A percentile compares a stretch with the other conserved stretches of the same genome.
phyloP scores from a whole-genome alignment of 2,329 filamentous ascomycete genomes.

The Sphaceloma murrayae region DNA sequence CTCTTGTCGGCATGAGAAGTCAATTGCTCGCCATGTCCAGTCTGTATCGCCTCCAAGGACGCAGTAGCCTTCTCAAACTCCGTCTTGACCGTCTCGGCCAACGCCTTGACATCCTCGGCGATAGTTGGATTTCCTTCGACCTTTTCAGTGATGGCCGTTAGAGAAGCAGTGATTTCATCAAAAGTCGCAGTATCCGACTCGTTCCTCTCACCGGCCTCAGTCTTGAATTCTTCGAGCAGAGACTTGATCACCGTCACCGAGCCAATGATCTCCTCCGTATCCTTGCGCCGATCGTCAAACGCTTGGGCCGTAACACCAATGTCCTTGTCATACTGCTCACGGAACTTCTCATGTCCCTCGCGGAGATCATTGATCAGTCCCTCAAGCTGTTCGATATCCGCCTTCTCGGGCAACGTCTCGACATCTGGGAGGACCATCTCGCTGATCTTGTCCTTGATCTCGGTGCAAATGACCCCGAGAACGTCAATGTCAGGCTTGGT shows the following conservation, averaged over 20 bases:
- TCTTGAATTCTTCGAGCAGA: constrained; percentile 68
- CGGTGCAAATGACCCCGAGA: constrained; percentile 70
- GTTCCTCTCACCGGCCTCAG: constrained; percentile 65
- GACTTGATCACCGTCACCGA: constrained; percentile 69
- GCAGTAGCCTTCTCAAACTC: constrained; percentile 83
- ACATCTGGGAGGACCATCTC: constrained; percentile 63
- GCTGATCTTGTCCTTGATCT: constrained; percentile 71
- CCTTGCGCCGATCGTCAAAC: constrained; percentile 73
- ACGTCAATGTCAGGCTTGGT: constrained; percentile 74
- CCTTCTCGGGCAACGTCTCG: constrained; percentile 61
- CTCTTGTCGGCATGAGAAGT: constrained; percentile 49
- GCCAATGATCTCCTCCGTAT: constrained; percentile 68
- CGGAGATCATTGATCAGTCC: constrained; percentile 43
- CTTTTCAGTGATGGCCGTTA: constrained; percentile 62
- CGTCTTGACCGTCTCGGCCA: constrained; percentile 64
- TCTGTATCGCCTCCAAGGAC: constrained; percentile 67
- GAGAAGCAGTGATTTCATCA: constrained; percentile 37
- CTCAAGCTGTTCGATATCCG: constrained; percentile 59
- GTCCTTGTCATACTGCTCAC: constrained; percentile 62
- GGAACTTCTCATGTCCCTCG: constrained; percentile 56
- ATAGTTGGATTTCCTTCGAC: constrained; percentile 42
- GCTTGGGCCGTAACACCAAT: constrained; percentile 67
- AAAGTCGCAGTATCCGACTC: constrained; percentile 54
- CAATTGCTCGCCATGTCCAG: constrained; percentile 60
- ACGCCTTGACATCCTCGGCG: constrained; percentile 44